Base-by-base conservation (phyloP, 169 alveolate species). In the Plasmodium billcollinsi region DNA sequence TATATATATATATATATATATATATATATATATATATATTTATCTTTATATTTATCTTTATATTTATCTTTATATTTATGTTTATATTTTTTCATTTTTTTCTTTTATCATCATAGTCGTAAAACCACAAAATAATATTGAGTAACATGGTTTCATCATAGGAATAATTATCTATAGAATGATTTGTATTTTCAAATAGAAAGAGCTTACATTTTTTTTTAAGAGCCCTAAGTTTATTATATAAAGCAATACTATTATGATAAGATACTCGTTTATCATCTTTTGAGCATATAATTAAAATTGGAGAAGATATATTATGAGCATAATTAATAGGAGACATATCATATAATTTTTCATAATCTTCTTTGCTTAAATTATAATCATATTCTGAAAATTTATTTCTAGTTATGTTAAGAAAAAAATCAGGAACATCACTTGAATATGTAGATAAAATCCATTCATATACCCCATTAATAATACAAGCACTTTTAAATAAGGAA, bases 71-170 rank as follows among this genome's bases (percentile, higher is more conserved):
- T n/a, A n/a, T n/a, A n/a, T n/a, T n/a, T n/a, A n/a, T 24, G 2
- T 24, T 24, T 24, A 1, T 33, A 2, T 54, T 9, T 54, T 56
- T 61, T 49, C 21, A 78, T 49, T 63, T 78, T 29, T 66, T 78
- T 61, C 20, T 66, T 69, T 33, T 78, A n/a, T 20, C 18, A n/a
- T 83, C 85, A 58, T 86, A 86, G 39, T 52, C 88, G 50, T 86
- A 86, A 39, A 86, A 86, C 92, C 92, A 86, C n/a, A 86, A 70
- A n/a, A 86, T 45, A 39, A 71, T 56, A 15, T 86, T 86, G 33
- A 86, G 59, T 18, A 86, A 88, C 58, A 86, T 73, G 4, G 92
- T 71, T 58, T 86, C 92, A 14, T 86, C 76, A 56, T 24, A 33
- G 2, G 50, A 11, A 11, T 45, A 14, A 29, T 72, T 72, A 7